Conservation (phyloP, 2,329 filamentous ascomycete species). For the Zalaria obscura region DNA sequence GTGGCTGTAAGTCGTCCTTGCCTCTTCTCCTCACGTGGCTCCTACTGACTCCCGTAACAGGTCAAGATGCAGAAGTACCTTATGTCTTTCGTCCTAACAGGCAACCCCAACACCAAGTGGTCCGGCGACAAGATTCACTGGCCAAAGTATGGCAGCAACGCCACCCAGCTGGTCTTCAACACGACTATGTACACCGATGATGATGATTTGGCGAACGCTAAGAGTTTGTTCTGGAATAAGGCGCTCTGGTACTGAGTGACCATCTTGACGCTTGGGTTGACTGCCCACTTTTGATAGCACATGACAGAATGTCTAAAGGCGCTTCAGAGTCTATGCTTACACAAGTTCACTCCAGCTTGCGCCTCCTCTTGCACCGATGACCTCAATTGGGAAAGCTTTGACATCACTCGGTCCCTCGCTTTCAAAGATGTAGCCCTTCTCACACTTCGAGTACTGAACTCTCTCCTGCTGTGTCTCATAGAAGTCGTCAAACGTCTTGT, state of each 20-base stretch:
- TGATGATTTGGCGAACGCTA: constrained; percentile 19
- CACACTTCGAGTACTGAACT: constrained; percentile 29
- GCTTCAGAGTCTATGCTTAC: too few species aligned
- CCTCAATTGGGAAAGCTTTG: too few species aligned
- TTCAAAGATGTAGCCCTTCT: constrained; percentile 4
- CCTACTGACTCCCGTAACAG: too few species aligned
- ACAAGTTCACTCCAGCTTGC: too few species aligned
- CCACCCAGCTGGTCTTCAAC: constrained; percentile 18
- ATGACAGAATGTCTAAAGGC: too few species aligned
- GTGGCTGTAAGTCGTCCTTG: not conserved
- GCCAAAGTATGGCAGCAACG: constrained; percentile 16
- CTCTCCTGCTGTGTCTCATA: constrained; percentile 13
- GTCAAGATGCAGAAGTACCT: constrained; percentile 19
- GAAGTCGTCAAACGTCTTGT: constrained; percentile 14
- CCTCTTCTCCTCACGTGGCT: too few species aligned
- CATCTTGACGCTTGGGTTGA: too few species aligned
- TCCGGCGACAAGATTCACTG: constrained; percentile 19
- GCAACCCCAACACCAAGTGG: constrained; percentile 18
- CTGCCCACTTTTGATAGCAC: too few species aligned
- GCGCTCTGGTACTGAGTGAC: constrained; percentile 19
- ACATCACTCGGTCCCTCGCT: constrained; percentile 2
- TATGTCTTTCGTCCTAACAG: constrained; percentile 16
- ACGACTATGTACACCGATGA: constrained; percentile 15
- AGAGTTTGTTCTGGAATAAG: constrained; percentile 20
- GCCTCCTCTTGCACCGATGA: too few species aligned